A percentile compares a stretch with the other conserved stretches of the same genome.
These are phyloP conservation scores for Amniculicola lignicola DNA, from an alignment of 495 filamentous ascomycete species.

Conservation along the genomic window DNA sequence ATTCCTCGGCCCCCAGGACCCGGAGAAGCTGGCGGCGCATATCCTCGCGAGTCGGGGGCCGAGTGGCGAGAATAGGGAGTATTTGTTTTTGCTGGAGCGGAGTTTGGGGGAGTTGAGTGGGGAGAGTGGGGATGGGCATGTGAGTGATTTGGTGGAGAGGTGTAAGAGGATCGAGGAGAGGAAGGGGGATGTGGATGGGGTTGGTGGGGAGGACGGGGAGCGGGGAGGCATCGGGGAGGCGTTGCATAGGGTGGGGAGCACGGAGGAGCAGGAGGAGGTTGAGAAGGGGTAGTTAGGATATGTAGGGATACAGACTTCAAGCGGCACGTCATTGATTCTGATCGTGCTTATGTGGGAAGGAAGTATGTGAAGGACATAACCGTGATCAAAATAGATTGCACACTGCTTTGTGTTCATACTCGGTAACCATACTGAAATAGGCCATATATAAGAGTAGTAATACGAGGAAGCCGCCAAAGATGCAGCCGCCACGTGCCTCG, in stretches of 20 bases:
- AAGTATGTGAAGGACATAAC: too few species aligned
- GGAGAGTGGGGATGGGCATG: constrained; percentile 81
- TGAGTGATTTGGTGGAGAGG: constrained; percentile 57
- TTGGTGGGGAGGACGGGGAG: constrained; percentile 7
- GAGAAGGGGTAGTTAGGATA: constrained; percentile 12
- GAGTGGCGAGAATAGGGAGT: constrained; percentile 89
- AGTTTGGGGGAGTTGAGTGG: constrained; percentile 70
- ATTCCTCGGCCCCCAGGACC: constrained; percentile 80
- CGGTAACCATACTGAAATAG: too few species aligned
- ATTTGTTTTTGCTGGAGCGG: constrained; percentile 77
- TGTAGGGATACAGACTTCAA: too few species aligned
- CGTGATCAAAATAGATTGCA: too few species aligned
- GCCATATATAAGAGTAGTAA: too few species aligned
- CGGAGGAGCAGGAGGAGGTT: constrained; percentile 46
- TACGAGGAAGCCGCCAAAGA: too few species aligned
- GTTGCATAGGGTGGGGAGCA: constrained; percentile 50
- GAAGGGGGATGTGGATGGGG: constrained; percentile 26
- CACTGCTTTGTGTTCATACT: too few species aligned
- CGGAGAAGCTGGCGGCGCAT: constrained; percentile 75
- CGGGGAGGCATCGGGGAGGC: constrained; percentile 31
- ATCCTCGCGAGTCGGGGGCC: constrained; percentile 74
- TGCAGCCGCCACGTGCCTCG: too few species aligned
- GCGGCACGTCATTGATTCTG: too few species aligned
- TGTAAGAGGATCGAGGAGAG: constrained; percentile 51
- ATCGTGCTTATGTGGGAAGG: too few species aligned